A percentile compares a stretch with the other conserved stretches of the same genome.
phyloP scores from a whole-genome alignment of 805 yeast species.

The Zygosaccharomyces kombuchaensis region DNA sequence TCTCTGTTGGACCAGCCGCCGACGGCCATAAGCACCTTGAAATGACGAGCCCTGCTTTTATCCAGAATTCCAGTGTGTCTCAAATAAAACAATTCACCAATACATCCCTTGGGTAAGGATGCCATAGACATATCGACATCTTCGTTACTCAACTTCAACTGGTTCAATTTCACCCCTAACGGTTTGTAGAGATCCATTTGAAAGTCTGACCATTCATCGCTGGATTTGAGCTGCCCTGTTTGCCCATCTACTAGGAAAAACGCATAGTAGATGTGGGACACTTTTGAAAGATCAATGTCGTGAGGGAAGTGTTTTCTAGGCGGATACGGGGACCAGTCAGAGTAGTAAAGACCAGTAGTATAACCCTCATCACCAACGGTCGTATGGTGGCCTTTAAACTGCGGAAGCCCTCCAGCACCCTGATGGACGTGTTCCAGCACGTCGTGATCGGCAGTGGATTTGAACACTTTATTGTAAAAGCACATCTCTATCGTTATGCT shows the following conservation, averaged over 20 bases:
- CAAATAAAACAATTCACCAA: conserved; percentile 46
- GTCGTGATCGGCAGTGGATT: conserved; percentile 5
- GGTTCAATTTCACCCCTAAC: conserved; percentile 12
- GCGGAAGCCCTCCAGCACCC: not conserved
- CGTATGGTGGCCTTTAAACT: conserved; percentile 1
- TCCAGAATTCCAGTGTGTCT: conserved; percentile 33
- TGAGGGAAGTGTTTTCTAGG: conserved; percentile 54
- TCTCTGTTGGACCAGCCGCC: conserved; percentile 73
- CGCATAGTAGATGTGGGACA: conserved; percentile 75
- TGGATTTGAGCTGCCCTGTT: conserved; percentile 49
- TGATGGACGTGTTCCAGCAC: conserved; percentile 9
- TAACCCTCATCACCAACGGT: conserved; percentile 9
- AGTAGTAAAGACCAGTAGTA: conserved; percentile 42
- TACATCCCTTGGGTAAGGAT: conserved; percentile 40
- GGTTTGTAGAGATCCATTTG: conserved; percentile 34
- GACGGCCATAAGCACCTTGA: conserved; percentile 65
- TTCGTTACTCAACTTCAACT: not conserved
- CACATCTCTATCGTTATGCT: conserved; percentile 17
- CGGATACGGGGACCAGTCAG: conserved; percentile 66
- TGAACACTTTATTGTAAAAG: conserved; percentile 13
- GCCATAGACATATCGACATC: conserved; percentile 4
- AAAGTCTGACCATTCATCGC: conserved; percentile 66
- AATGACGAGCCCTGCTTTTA: conserved; percentile 24
- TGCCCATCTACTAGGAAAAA: conserved; percentile 56
- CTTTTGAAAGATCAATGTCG: conserved; percentile 51